Percentiles rank a stretch among this genome's conserved stretches.
Conservation (phyloP, 345 rosid genomes). For the Linum trigynum region DNA sequence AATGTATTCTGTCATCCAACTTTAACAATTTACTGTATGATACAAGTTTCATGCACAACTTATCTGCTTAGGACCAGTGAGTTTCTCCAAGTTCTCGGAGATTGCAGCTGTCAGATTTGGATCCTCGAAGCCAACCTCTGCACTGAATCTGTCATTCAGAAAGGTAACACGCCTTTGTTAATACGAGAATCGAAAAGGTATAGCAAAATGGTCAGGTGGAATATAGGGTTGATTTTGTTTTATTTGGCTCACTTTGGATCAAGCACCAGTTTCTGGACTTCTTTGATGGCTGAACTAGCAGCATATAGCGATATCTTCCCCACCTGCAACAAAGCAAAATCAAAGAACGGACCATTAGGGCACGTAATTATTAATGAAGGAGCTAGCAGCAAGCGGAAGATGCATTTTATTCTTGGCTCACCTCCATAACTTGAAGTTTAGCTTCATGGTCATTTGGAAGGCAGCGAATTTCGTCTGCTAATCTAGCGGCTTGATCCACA, state of each 20-base stretch:
- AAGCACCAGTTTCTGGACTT: slow-evolving; percentile 84
- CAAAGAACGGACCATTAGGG: slow-evolving; percentile 7
- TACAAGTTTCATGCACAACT: slow-evolving; percentile 43
- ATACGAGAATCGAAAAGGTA: not conserved
- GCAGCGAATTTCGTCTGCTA: slow-evolving; percentile 76
- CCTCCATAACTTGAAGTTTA: slow-evolving; percentile 86
- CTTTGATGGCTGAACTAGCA: slow-evolving; percentile 95
- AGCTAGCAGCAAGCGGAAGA: not conserved
- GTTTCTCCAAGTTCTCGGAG: slow-evolving; percentile 64
- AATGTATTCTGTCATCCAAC: slow-evolving; percentile 12
- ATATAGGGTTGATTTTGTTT: not conserved
- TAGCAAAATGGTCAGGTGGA: too few relatives aligned
- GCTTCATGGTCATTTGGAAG: slow-evolving; percentile 82
- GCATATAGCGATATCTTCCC: slow-evolving; percentile 87
- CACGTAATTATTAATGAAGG: not conserved
- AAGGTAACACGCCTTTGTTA: not conserved
- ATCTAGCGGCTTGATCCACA: slow-evolving; percentile 59
- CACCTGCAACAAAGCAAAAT: slow-evolving; percentile 42
- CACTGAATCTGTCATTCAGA: slow-evolving; percentile 43
- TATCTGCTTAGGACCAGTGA: slow-evolving; percentile 45
- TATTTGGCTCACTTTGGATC: slow-evolving; percentile 68
- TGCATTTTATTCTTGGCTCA: slow-evolving; percentile 18
- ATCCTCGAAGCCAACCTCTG: slow-evolving; percentile 80
- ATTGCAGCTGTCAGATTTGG: slow-evolving; percentile 73
- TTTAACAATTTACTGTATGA: slow-evolving; percentile 24